These are phyloP conservation scores for Jackrogersella minutella DNA, from an alignment of 495 filamentous ascomycete genomes.

Conservation along the genomic window DNA sequence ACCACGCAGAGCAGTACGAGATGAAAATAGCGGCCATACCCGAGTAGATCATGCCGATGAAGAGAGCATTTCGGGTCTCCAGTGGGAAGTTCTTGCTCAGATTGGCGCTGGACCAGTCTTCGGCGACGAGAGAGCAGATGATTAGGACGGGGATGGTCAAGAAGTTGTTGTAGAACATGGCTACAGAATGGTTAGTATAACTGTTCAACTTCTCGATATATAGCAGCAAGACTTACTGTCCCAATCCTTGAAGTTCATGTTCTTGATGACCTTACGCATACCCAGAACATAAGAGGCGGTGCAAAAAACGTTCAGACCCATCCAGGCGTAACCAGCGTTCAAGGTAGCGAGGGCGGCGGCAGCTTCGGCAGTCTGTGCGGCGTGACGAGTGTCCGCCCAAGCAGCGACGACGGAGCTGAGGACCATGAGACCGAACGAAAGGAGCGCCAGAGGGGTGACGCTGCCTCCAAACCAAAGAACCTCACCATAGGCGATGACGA, in stretches of 20 bases:
- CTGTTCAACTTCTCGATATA: not conserved
- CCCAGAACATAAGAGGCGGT: conserved; percentile 87
- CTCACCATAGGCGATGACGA: conserved; percentile 97
- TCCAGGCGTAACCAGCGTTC: conserved; percentile 97
- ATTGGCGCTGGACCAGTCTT: conserved; percentile 92
- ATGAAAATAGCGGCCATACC: conserved; percentile 96
- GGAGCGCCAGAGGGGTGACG: conserved; percentile 84
- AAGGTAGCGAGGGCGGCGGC: conserved; percentile 83
- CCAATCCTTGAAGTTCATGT: conserved; percentile 99
- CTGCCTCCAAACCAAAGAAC: conserved; percentile 98
- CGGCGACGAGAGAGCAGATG: conserved; percentile 79
- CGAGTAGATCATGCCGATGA: conserved; percentile 91
- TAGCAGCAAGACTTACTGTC: conserved; percentile 75
- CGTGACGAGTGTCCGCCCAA: conserved; percentile 97
- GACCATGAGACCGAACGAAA: conserved; percentile 98
- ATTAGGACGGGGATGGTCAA: conserved; percentile 94
- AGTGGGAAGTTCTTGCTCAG: conserved; percentile 86
- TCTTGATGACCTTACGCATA: conserved; percentile 98
- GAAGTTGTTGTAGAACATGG: conserved; percentile 99
- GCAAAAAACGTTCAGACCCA: conserved; percentile 97
- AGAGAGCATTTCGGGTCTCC: conserved; percentile 74
- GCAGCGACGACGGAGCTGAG: conserved; percentile 93
- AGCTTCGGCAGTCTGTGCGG: conserved; percentile 67
- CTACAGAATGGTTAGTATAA: conserved; percentile 59
- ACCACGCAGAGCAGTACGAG: conserved; percentile 98